Evolutionary conservation across 768 basidiomycete species (phyloP), one percentile per base, ranked within the genome.

Genomic region (Flagelloscypha sp.): DNA sequence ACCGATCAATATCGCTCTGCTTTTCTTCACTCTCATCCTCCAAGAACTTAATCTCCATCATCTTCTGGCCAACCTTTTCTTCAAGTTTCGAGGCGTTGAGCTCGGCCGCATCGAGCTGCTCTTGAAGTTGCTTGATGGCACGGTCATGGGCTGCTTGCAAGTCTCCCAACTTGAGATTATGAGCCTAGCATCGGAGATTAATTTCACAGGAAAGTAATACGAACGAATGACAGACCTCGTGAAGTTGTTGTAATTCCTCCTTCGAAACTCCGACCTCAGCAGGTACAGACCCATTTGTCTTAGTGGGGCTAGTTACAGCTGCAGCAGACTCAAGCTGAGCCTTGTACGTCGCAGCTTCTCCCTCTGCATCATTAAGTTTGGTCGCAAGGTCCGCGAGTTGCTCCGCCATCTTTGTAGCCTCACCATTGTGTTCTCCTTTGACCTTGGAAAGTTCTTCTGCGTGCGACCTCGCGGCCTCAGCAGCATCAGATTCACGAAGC

Each of bases 11-110:
- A 40, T 76, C 71, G 49, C 84, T 82, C 46, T 78, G 68, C 42
- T 49, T 74, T 46, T 89, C 87, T 27, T 87, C 84, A 50, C 82
- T 75, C 17, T 86, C 84, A 52, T 77, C 73, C 50, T 85, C 84
- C 37, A 85, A 66, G 56, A 79, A 84, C 45, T 75, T 68, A 30
- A 88, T 80, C 59, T 89, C 87, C 83, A 89, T 79, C 38, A 68
- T 67, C 56, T 85, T 86, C 42, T 80, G 68, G 5, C 59, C 65
- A 35, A 84, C 58, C 43, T 83, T 77, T 38, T 70, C 63, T 47
- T 77, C 65, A 29, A 79, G 59, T 33, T 77, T 76, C 13, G 64
- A 62, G 24, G 72, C 61, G 49, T 65, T 72, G 18, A 49, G 42
- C 38, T 66, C 57, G 9, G 74, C 61, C 7, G 55, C 57, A 23